Base-by-base conservation (phyloP, 2,329 filamentous ascomycete species). In the Xylaria sp. region DNA sequence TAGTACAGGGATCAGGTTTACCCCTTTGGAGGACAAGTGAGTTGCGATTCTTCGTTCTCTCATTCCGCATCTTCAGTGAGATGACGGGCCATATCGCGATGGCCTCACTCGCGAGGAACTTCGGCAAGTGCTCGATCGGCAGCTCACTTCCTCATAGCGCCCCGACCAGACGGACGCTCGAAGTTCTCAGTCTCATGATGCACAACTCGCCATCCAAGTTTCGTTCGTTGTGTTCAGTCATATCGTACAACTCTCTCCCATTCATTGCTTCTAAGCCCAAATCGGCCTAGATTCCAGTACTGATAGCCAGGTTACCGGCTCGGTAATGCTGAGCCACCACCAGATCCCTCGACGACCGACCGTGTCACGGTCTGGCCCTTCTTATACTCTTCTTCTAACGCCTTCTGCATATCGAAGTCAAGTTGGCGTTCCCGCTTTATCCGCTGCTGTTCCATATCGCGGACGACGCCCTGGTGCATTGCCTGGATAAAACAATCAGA, bases 391-490 rank as follows among this genome's bases (percentile, higher is more conserved):
- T 88, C 84, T 76, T 97, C 92, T 52, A 99, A 79, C 5, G 83
- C 83, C 64, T 82, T 84, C 73, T 99, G 94, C 83, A 96, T 85
- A 65, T 97, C 92, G 70, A 99, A 99, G 72, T 99, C 94, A 55
- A 92, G 84, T 74, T 95, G 90, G 60, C 94, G 87, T 74, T 99
- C 94, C 66, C 85, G 83, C 77, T 97, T 97, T 66, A 97, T 74
- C 51, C 90, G 86, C 73, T 96, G 92, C 71, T 95, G 91, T 72
- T 97, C 93, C 81, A 97, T 89, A 71, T 99, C 94, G 65, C 93
- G 90, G 65, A 97, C 79, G 48, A 99, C 94, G 50, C 94, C 94
- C 66, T 89, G 85, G 71, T 99, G 94, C 94, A 99, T 99, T 59
- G 91, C 90, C 94, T 93, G 63, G 2, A 49, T 30, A 18, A 8